Conservation (phyloP, 352 stramenopile species). For the Phytophthora chlamydospora region DNA sequence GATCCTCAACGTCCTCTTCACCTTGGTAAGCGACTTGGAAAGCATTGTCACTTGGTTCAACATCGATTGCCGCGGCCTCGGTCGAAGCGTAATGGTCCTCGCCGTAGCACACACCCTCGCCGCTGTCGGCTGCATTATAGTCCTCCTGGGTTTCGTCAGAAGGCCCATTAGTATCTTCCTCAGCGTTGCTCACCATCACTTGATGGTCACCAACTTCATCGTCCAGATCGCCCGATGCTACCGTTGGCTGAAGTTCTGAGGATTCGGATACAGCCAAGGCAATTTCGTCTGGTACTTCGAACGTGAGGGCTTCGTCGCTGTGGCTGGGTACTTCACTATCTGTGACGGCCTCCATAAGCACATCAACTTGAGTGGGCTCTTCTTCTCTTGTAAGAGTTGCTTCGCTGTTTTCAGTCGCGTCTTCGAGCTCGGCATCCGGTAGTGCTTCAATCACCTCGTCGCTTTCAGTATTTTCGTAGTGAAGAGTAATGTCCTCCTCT, state of each 20-base stretch:
- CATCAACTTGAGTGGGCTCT: no score
- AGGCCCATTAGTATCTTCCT: neutral
- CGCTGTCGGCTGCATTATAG: neutral
- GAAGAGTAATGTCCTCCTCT: neutral
- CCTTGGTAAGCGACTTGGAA: conserved; percentile 5
- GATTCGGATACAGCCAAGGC: neutral
- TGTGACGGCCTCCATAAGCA: no score
- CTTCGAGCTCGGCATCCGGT: neutral
- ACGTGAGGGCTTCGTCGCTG: no score
- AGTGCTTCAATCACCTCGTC: neutral
- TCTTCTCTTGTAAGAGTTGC: neutral
- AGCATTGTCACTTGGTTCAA: neutral
- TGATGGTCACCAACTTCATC: conserved; percentile 8
- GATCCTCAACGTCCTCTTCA: neutral
- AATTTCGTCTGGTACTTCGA: no score
- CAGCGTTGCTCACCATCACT: neutral
- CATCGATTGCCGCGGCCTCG: neutral
- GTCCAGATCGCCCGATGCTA: neutral
- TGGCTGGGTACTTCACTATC: no score
- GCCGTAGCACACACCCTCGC: conserved; percentile 3
- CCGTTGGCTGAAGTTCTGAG: neutral
- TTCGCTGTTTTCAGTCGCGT: neutral
- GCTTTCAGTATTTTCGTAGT: neutral
- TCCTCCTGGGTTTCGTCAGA: neutral
- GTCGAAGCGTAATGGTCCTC: neutral